Conservation (phyloP, 805 yeast genomes). For the Candida peoriensis region DNA sequence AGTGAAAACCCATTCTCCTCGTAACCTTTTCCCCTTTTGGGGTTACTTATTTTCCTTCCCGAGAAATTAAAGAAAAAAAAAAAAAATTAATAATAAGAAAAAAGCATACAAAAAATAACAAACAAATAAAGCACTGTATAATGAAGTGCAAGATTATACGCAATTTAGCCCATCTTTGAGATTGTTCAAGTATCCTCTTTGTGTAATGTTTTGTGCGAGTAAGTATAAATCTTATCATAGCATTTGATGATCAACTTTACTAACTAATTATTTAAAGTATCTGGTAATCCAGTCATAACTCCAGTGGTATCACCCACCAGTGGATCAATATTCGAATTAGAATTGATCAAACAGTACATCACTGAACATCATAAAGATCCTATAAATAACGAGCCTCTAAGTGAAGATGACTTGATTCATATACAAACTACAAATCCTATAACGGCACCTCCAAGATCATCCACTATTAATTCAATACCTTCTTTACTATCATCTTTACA, state of each 20-base stretch:
- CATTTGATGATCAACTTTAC: conserved; percentile 1
- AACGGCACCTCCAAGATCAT: conserved; percentile 34
- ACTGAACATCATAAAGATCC: conserved; percentile 72
- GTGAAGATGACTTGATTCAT: conserved; percentile 51
- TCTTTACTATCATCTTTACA: conserved; percentile 70
- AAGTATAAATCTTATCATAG: neutral
- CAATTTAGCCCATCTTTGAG: no score
- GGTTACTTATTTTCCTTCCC: no score
- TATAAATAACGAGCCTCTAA: conserved; percentile 56
- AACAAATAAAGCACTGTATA: no score
- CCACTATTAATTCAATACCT: conserved; percentile 68
- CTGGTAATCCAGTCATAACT: conserved; percentile 63
- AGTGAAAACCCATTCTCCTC: no score
- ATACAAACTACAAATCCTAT: conserved; percentile 27
- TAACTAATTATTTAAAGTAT: conserved; percentile 31
- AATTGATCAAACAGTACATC: conserved; percentile 56
- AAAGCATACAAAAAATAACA: no score
- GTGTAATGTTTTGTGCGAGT: conserved; percentile 13
- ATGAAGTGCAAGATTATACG: no score
- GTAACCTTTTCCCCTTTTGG: no score
- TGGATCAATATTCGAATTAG: conserved; percentile 64
- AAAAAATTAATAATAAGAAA: no score
- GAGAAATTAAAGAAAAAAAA: no score
- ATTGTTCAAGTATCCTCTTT: no score
- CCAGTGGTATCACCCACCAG: conserved; percentile 78